Base-by-base conservation (phyloP, 129 eudicot genomes). In the Gnaphalium uliginosum region DNA sequence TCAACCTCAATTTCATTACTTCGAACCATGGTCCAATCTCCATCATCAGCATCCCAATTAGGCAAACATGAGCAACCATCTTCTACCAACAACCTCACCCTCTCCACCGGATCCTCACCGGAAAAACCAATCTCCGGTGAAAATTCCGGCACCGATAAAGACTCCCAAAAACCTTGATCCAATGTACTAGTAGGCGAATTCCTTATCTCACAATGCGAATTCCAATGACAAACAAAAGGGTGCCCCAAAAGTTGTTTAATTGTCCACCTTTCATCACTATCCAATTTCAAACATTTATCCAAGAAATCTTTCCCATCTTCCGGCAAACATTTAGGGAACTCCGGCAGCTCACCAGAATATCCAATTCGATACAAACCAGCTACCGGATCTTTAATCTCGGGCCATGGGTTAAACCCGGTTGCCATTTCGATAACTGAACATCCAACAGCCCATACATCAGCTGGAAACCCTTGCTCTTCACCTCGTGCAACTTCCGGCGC, bases 401-500 rank as follows among this genome's bases (percentile, higher is more conserved):
- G 89, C 96, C 98, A 93, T 0, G 96, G 92, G 41, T 69, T 66
- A 3, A 71, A 75, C 67, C 98, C 96, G 0, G 98, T 86, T 17
- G 92, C 96, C 95, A 93, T 90, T 77, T 93, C 96, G 18, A 93
- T 79, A 19, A 93, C 59, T 0, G 84, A 76, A 78, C 98, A 93
- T 15, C 98, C 98, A 27, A 88, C 67, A 21, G 98, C 92, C 98
- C 98, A 93, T 4, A 93, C 78, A 73, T 93, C 98, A 33, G 96
- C 95, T 8, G 90, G 69, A 71, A 81, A 90, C 41, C 92, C 84
- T 62, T 90, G 98, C 57, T 86, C 89, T 74, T 90, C 95, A 6
- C 95, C 98, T 2, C 98, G 74, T 0, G 98, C 98, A 23, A 86
- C 98, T 33, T 93, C 98, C 26, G 98, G 96, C 18, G 98, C 82